These are phyloP conservation scores for Exserohilum rostratum DNA, from an alignment of 2,329 filamentous ascomycete species.

Conservation along the genomic window DNA sequence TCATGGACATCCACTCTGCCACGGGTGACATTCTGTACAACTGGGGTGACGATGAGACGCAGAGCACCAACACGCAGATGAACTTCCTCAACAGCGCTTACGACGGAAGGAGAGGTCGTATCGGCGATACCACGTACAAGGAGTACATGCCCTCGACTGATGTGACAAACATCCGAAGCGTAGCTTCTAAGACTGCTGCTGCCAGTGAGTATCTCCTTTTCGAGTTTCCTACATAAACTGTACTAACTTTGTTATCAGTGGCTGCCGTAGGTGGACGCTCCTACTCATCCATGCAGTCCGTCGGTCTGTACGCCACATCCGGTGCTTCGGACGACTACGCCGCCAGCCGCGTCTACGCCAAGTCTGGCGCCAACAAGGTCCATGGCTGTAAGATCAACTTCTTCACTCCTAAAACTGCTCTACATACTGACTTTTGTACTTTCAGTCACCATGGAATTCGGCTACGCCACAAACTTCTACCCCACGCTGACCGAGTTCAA, in stretches of 20 bases:
- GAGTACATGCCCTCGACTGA: conserved; percentile 50
- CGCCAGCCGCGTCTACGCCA: conserved; percentile 46
- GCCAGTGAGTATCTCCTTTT: conserved; percentile 18
- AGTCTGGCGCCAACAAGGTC: conserved; percentile 46
- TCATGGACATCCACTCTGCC: conserved; percentile 64
- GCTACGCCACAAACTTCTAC: conserved; percentile 50
- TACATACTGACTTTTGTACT: neutral
- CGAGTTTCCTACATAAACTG: neutral
- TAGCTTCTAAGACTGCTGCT: conserved; percentile 41
- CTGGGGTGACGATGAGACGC: conserved; percentile 64
- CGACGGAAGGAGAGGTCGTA: conserved; percentile 58
- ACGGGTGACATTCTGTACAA: conserved; percentile 60
- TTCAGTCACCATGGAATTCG: conserved; percentile 23
- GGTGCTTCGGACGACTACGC: conserved; percentile 51
- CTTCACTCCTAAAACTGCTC: neutral
- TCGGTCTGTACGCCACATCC: conserved; percentile 48
- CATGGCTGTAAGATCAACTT: conserved; percentile 48
- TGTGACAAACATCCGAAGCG: conserved; percentile 40
- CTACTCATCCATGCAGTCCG: conserved; percentile 42
- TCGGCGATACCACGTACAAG: conserved; percentile 60
- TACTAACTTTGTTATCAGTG: conserved; percentile 27
- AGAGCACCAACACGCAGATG: conserved; percentile 54
- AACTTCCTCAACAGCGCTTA: conserved; percentile 62
- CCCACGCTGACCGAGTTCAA: conserved; percentile 50
- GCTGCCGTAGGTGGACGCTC: conserved; percentile 46